These are phyloP conservation scores for Circinella umbellata DNA, from an alignment of 371 early-diverging fungal genomes.

Conservation along the genomic window DNA sequence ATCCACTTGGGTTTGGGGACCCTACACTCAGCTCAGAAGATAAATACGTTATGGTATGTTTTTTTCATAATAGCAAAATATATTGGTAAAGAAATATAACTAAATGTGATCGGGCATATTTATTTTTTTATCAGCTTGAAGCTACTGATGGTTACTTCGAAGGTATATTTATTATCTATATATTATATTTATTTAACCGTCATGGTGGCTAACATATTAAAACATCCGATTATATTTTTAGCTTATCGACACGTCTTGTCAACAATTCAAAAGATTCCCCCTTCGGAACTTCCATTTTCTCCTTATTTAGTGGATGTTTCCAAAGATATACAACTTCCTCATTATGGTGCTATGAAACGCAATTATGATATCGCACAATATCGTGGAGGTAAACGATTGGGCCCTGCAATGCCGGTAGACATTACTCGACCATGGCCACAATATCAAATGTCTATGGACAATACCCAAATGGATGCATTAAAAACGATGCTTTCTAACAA, in stretches of 20 bases:
- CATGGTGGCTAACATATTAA: neutral
- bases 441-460: conserved; percentile 45
- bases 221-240: neutral
- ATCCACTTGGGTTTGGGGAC: conserved; percentile 51
- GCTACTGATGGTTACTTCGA: conserved; percentile 58
- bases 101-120: neutral
- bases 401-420: conserved; percentile 28
- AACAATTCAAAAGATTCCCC: conserved; percentile 48
- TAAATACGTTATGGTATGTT: conserved; percentile 41
- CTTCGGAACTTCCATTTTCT: conserved; percentile 42
- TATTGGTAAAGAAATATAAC: neutral
- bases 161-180: conserved; percentile 21
- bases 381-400: neutral
- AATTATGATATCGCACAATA: conserved; percentile 39
- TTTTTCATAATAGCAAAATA: neutral
- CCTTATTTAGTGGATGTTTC: conserved; percentile 43
- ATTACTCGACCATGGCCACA: conserved; percentile 37
- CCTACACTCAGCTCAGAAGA: conserved; percentile 36
- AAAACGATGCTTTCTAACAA: conserved; percentile 56
- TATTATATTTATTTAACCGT: too few species aligned
- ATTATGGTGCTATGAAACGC: conserved; percentile 42
- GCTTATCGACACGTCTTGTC: conserved; percentile 43
- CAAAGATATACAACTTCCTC: conserved; percentile 32
- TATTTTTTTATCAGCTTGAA: conserved; percentile 36
- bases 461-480: conserved; percentile 58